These are phyloP conservation scores for Diospyros lotus DNA, from an alignment of 148 eudicot species.

Conservation along the genomic window DNA sequence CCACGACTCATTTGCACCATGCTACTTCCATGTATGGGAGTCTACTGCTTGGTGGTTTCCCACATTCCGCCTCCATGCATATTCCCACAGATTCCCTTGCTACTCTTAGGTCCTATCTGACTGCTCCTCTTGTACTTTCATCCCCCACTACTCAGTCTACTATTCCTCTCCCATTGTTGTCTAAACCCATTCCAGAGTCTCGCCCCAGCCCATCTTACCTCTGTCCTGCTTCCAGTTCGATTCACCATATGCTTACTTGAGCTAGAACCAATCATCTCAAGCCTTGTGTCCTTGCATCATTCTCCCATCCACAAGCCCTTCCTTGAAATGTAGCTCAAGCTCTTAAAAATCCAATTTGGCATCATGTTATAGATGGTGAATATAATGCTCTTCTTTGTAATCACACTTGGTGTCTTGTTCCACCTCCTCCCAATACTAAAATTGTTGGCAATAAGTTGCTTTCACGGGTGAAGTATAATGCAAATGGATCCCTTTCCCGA, in stretches of 20 bases:
- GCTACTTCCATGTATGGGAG: background rate
- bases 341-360: too few species aligned
- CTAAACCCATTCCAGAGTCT: too few species aligned
- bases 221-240: too few species aligned
- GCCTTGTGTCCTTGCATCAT: too few species aligned
- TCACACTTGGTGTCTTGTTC: background rate
- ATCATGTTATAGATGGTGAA: background rate
- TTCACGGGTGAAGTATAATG: background rate
- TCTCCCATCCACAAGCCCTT: too few species aligned
- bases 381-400: background rate
- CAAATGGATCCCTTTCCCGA: background rate
- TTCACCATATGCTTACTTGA: too few species aligned
- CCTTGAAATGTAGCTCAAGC: too few species aligned
- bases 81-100: background rate
- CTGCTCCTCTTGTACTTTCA: too few species aligned
- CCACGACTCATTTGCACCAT: too few species aligned
- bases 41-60: background rate
- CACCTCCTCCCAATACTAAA: background rate
- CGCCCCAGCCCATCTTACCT: too few species aligned
- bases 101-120: too few species aligned
- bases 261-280: too few species aligned
- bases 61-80: background rate
- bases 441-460: slow-evolving; percentile 4
- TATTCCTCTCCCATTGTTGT: background rate
- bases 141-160: background rate